Conservation (phyloP, 306 rosid genomes). For the Oxytropis ochrocephala region DNA sequence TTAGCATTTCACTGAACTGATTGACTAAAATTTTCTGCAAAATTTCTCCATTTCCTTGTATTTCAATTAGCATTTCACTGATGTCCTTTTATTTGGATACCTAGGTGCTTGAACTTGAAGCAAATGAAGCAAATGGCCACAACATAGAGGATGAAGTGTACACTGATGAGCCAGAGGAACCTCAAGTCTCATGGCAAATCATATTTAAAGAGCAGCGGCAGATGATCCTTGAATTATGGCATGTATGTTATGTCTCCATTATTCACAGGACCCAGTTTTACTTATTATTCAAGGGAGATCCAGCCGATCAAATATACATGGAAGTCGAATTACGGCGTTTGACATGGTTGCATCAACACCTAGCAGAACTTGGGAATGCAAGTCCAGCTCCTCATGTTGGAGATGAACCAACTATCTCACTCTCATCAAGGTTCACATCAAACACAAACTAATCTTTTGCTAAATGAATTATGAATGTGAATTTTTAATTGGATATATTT, state of each 20-base stretch:
- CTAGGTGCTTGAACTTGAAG: conserved; percentile 96
- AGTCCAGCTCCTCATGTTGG: conserved; percentile 90
- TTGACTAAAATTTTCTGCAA: not conserved
- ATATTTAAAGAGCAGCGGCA: conserved; percentile 77
- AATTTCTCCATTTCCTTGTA: not conserved
- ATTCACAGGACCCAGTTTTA: conserved; percentile 96
- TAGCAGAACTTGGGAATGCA: conserved; percentile 81
- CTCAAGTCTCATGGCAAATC: conserved; percentile 76
- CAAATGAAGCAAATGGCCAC: conserved; percentile 90
- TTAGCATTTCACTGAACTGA: not conserved
- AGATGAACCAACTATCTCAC: conserved; percentile 74
- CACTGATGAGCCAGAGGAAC: conserved; percentile 46
- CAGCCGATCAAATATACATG: conserved; percentile 90
- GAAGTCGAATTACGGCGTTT: conserved; percentile 95
- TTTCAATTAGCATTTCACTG: not conserved
- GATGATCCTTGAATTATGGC: conserved; percentile 89
- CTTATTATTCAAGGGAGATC: conserved; percentile 88
- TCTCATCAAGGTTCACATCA: conserved; percentile 75
- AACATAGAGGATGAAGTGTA: conserved; percentile 57
- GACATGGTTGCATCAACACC: conserved; percentile 91
- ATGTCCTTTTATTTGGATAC: not conserved
- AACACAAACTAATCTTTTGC: not conserved
- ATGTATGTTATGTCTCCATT: conserved; percentile 81
- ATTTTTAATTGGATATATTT: not conserved
- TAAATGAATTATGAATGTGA: not conserved